Evolutionary conservation across 805 yeast genomes (phyloP).

Genomic region (Starmerella vaccinii): DNA sequence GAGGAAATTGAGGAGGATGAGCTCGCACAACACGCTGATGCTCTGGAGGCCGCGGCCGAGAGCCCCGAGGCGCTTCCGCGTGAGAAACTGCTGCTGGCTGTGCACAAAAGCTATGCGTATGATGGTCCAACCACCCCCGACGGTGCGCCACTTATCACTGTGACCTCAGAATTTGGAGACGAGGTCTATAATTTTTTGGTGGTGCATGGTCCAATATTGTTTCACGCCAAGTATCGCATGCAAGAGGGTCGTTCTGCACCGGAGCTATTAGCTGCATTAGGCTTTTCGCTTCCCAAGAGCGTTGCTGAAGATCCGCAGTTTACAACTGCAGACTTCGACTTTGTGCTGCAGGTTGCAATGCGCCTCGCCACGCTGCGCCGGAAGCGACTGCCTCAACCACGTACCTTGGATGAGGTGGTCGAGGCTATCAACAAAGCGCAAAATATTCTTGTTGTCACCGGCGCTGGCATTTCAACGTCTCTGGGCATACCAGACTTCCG

Average conservation of each 20-base stretch:
- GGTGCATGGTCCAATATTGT: constrained; percentile 47
- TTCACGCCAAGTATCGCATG: constrained; percentile 54
- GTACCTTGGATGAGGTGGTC: constrained; percentile 49
- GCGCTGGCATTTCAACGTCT: constrained; percentile 88
- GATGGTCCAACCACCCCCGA: constrained; percentile 14
- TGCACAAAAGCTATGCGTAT: constrained; percentile 24
- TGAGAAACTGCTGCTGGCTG: constrained; percentile 20
- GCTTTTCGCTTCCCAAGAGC: constrained; percentile 39
- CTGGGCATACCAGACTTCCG: constrained; percentile 89
- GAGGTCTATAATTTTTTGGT: constrained; percentile 48
- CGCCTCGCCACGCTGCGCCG: constrained; percentile 19
- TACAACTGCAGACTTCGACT: constrained; percentile 19
- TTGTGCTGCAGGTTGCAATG: constrained; percentile 24
- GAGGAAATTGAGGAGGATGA: constrained; percentile 38
- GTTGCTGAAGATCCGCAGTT: constrained; percentile 16
- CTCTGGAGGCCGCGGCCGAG: constrained; percentile 21
- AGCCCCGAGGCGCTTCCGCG: constrained; percentile 12
- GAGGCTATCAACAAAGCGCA: constrained; percentile 44
- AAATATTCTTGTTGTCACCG: constrained; percentile 66
- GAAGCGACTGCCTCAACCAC: constrained; percentile 22
- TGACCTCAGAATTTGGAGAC: constrained; percentile 36
- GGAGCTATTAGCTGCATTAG: constrained; percentile 50
- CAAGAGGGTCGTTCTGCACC: constrained; percentile 36
- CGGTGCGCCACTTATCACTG: constrained; percentile 18
- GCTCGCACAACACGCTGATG: neutral